These are phyloP conservation scores for Beauveria medogensis DNA, from an alignment of 2,329 filamentous ascomycete genomes.

Conservation along the genomic window DNA sequence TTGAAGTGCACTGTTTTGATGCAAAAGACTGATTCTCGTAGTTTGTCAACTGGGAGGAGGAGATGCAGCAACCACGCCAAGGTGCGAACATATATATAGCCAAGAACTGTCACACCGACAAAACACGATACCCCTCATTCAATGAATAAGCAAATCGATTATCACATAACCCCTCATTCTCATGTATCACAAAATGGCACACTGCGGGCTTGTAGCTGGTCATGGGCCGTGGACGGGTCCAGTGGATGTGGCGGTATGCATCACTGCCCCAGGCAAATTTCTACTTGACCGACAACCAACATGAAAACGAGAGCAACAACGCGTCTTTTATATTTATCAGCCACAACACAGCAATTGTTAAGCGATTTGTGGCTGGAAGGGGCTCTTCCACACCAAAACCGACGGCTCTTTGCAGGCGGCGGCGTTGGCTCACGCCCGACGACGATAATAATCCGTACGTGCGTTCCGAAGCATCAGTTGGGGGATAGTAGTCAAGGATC, in stretches of 20 bases:
- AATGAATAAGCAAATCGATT: not conserved
- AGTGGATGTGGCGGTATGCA: conserved; percentile 3
- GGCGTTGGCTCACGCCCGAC: too few relatives aligned
- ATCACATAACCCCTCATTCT: not conserved
- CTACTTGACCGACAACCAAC: not conserved
- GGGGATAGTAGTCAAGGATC: too few relatives aligned
- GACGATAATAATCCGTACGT: too few relatives aligned
- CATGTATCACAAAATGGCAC: not conserved
- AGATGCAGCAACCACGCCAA: not conserved
- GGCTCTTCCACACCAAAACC: too few relatives aligned
- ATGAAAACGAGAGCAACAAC: not conserved
- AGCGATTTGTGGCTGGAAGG: too few relatives aligned
- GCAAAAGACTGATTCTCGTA: too few relatives aligned
- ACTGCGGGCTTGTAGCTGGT: not conserved
- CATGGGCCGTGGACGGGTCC: conserved; percentile 1
- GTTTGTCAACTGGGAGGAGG: too few relatives aligned
- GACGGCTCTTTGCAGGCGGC: too few relatives aligned
- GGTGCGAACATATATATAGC: not conserved
- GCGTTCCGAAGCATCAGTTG: too few relatives aligned
- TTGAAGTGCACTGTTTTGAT: not conserved
- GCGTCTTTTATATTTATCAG: too few relatives aligned
- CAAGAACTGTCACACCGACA: not conserved
- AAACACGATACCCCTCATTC: not conserved
- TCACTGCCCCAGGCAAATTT: not conserved
- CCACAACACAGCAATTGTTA: too few relatives aligned